phyloP scores from a whole-genome alignment of 169 alveolate species.

The Pseudocohnilembus persalinus region DNA sequence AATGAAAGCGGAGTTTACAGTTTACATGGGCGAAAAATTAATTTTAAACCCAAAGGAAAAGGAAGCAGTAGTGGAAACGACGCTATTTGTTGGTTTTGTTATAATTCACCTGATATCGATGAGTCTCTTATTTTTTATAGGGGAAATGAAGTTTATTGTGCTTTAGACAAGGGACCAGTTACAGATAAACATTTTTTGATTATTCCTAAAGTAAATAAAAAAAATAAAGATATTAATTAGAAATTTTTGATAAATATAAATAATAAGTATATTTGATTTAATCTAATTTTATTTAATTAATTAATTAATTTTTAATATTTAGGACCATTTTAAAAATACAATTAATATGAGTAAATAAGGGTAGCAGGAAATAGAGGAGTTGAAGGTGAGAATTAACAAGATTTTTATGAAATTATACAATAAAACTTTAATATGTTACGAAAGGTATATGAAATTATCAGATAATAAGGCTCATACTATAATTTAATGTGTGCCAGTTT shows the following conservation, averaged over 20 bases:
- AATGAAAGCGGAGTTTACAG: slow-evolving; percentile 12
- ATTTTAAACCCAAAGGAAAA: not conserved
- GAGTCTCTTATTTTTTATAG: slow-evolving; percentile 11
- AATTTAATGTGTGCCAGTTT: slow-evolving; percentile 18
- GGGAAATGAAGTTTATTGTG: slow-evolving; percentile 7
- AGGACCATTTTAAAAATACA: slow-evolving; percentile 5
- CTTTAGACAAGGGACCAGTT: slow-evolving; percentile 18
- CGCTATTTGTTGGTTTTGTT: slow-evolving; percentile 20
- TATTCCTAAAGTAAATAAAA: not conserved
- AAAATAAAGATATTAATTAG: no score
- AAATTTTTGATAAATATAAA: no score
- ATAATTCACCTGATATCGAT: slow-evolving; percentile 15
- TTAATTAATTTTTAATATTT: no score
- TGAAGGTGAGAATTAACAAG: not conserved
- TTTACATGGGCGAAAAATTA: slow-evolving; percentile 6
- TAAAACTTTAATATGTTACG: not conserved
- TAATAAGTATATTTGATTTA: no score
- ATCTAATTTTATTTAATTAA: no score
- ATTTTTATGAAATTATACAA: not conserved
- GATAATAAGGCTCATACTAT: slow-evolving; percentile 5
- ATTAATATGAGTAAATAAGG: not conserved
- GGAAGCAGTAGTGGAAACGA: not conserved
- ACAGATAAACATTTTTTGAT: slow-evolving; percentile 16
- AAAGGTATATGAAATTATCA: slow-evolving; percentile 13
- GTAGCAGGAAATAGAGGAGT: not conserved